Conservation (phyloP, 306 rosid genomes). For the Sphenostylis stenocarpa region DNA sequence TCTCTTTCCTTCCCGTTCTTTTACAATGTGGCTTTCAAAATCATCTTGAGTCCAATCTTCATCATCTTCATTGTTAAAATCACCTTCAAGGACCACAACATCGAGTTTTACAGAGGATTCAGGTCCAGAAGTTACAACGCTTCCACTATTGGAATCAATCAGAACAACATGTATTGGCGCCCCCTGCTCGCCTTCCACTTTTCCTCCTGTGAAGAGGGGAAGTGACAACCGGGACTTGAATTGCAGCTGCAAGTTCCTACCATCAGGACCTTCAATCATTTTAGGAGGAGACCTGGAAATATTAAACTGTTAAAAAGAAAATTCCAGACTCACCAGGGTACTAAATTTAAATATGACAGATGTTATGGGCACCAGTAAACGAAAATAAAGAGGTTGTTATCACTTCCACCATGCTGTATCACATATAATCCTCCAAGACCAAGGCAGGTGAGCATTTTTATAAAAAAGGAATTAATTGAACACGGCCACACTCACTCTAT, state of each 20-base stretch:
- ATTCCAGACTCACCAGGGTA: conserved; percentile 9
- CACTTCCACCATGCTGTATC: too few species aligned
- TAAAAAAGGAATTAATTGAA: too few species aligned
- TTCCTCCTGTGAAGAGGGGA: conserved; percentile 98
- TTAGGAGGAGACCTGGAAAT: conserved; percentile 92
- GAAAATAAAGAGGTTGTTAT: too few species aligned
- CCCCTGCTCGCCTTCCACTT: conserved; percentile 99
- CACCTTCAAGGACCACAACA: conserved; percentile 96
- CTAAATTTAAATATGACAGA: conserved; percentile 14
- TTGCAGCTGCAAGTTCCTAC: conserved; percentile 78
- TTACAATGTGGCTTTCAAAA: conserved; percentile 92
- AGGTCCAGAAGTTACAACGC: conserved; percentile 68
- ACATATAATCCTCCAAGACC: too few species aligned
- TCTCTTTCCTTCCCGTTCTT: conserved; percentile 97
- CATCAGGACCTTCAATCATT: conserved; percentile 93
- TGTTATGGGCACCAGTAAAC: too few species aligned
- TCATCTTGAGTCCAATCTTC: conserved; percentile 94
- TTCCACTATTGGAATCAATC: conserved; percentile 62
- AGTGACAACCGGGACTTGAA: conserved; percentile 86
- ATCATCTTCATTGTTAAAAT: conserved; percentile 91
- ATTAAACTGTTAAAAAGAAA: conserved; percentile 30
- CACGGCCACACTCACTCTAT: too few species aligned
- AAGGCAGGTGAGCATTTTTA: too few species aligned
- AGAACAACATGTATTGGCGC: conserved; percentile 90
- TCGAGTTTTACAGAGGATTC: conserved; percentile 82